phyloP scores from a whole-genome alignment of 306 rosid genomes.

The Mucuna pruriens region DNA sequence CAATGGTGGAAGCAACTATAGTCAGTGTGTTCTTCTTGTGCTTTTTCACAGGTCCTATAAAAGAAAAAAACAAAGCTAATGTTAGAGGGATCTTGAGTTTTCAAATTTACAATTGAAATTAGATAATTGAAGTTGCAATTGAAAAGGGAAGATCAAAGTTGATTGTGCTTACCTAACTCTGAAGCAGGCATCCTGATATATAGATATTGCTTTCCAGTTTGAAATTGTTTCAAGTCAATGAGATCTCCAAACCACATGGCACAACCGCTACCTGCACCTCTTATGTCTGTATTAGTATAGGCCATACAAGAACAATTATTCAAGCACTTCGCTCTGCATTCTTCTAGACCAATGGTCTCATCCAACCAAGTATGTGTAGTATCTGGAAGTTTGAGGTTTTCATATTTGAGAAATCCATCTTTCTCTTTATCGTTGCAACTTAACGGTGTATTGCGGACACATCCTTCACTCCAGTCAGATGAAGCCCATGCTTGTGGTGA shows the following conservation, averaged over 20 bases:
- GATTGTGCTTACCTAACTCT: neutral
- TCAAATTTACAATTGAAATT: neutral
- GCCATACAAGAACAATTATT: slow-evolving; percentile 48
- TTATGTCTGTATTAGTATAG: slow-evolving; percentile 38
- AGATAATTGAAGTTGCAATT: too few species aligned
- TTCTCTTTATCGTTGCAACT: slow-evolving; percentile 1
- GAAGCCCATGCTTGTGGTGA: slow-evolving; percentile 17
- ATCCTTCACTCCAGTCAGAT: neutral
- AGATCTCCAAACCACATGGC: slow-evolving; percentile 47
- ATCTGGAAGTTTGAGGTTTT: slow-evolving; percentile 30
- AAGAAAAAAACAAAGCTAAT: neutral
- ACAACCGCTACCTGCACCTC: slow-evolving; percentile 36
- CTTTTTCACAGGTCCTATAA: neutral
- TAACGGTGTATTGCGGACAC: neutral
- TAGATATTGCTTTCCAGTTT: neutral
- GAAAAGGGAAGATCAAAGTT: neutral
- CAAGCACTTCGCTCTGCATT: slow-evolving; percentile 39
- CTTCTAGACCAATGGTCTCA: neutral
- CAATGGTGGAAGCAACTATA: neutral
- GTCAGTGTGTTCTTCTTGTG: neutral
- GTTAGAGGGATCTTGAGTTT: neutral
- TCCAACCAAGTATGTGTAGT: slow-evolving; percentile 5
- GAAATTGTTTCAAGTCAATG: slow-evolving; percentile 26
- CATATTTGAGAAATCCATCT: slow-evolving; percentile 31
- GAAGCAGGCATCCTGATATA: neutral